Conservation (phyloP, 768 basidiomycete genomes). For the Mycena galericulata region DNA sequence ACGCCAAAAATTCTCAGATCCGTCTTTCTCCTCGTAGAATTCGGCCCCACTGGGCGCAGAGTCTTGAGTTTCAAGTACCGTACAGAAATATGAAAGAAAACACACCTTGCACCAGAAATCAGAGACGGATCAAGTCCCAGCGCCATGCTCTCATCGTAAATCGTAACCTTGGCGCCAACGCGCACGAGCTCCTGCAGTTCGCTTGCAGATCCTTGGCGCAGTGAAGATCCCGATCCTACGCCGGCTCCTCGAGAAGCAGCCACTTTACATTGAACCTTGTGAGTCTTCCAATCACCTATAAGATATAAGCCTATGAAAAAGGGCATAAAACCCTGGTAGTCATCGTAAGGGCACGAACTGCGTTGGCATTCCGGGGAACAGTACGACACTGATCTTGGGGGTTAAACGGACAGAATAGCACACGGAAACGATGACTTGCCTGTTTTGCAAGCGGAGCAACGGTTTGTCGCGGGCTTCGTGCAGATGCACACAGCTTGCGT, state of each 20-base stretch:
- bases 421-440: background rate
- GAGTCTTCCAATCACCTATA: conserved; percentile 29
- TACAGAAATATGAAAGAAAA: background rate
- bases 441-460: conserved; percentile 26
- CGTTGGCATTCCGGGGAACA: conserved; percentile 29
- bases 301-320: too few species aligned
- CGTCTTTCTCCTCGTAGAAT: conserved; percentile 7
- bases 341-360: background rate
- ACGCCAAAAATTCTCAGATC: conserved; percentile 15
- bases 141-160: conserved; percentile 15
- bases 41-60: background rate
- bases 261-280: conserved; percentile 29
- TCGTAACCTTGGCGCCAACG: conserved; percentile 24
- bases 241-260: background rate
- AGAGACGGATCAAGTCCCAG: conserved; percentile 25
- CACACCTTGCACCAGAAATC: conserved; percentile 27
- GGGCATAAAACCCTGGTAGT: background rate
- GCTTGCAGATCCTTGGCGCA: background rate
- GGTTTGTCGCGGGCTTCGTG: conserved; percentile 11
- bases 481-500: conserved; percentile 8
- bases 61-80: background rate
- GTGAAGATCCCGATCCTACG: background rate
- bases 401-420: background rate
- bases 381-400: conserved; percentile 10
- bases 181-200: conserved; percentile 17